Evolutionary conservation across 192 early-diverging fungal species (phyloP), one percentile per base, ranked within the genome.

Genomic region (Allomyces macrogynus): DNA sequence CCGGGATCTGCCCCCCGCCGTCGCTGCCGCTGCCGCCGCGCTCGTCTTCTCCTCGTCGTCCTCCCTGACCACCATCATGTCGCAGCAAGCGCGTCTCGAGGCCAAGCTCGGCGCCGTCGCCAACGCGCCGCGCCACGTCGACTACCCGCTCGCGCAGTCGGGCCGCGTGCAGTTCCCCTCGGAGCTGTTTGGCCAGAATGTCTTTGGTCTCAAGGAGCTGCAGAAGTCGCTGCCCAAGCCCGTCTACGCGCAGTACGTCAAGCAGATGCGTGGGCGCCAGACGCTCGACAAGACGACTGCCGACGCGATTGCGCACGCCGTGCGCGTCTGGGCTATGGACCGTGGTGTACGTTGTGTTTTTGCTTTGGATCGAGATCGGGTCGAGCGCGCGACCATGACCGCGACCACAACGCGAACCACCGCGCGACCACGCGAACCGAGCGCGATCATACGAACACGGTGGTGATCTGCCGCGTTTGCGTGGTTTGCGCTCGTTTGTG

Each of bases 291-390:
- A 90, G 67, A 81, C 85, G 40, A 99, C 93, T 25, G 93, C 96
- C 24, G 96, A 99, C 79, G 91, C 93, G 49, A 89, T 99, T 65
- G 92, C 93, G n/a, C 96, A 99, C 74, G 96, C 96, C 25, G 96
- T 88, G 66, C 85, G 89, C 43, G 86, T 95, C 66, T 99, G 96
- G 96, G 92, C 96, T 68, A 89, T 93, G 89, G 87, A 93, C 73
- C 87, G 87, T 71, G 91, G 91, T 60, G 44, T 54, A 54, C 18
- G 44, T 54, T 27, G 26, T 27, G 26, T 27, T 27, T 27, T 27
- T n/a, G n/a, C 26, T 27, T 27, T 27, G 26, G 26, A 27, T 27
- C 26, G 26, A 4, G 26, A 27, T 27, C 26, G 2, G 26, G 26
- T 27, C 26, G n/a, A n/a, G n/a, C n/a, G n/a, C n/a, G 26, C 26